phyloP scores from a whole-genome alignment of 2,329 filamentous ascomycete genomes.

The Monilinia vaccinii-corymbosi region DNA sequence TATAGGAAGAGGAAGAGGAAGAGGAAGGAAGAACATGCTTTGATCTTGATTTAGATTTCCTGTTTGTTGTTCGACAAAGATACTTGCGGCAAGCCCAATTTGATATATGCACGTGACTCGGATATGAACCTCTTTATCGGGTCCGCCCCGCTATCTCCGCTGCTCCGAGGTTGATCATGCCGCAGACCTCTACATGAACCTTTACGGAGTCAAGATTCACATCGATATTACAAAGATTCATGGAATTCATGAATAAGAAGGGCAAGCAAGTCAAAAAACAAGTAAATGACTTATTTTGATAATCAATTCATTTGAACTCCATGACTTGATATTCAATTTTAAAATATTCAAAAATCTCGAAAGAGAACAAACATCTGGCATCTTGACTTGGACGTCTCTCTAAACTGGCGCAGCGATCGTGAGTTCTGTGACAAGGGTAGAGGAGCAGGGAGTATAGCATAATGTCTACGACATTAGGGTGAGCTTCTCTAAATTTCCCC shows the following conservation, averaged over 20 bases:
- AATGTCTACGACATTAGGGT: slow-evolving; percentile 49
- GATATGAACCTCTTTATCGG: background rate
- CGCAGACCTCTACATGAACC: no score
- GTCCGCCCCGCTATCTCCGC: slow-evolving; percentile 4
- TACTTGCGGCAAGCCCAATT: background rate
- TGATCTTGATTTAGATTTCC: background rate
- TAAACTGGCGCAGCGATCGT: slow-evolving; percentile 16
- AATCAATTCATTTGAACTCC: no score
- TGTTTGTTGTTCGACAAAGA: background rate
- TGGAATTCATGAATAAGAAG: no score
- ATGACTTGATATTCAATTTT: no score
- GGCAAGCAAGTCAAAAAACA: no score
- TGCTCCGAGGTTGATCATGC: no score
- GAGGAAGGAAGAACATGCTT: background rate
- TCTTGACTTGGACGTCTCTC: background rate
- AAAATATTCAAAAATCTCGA: background rate
- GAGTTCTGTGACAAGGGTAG: slow-evolving; percentile 13
- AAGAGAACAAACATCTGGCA: background rate
- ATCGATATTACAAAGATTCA: no score
- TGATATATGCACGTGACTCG: slow-evolving; percentile 5
- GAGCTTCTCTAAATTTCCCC: slow-evolving; percentile 14
- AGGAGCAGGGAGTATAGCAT: slow-evolving; percentile 18
- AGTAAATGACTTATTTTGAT: no score
- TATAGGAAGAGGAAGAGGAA: background rate
- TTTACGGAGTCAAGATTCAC: no score